These are phyloP conservation scores for Trypanosoma melophagium DNA, from an alignment of 208 protist species.

Conservation along the genomic window DNA sequence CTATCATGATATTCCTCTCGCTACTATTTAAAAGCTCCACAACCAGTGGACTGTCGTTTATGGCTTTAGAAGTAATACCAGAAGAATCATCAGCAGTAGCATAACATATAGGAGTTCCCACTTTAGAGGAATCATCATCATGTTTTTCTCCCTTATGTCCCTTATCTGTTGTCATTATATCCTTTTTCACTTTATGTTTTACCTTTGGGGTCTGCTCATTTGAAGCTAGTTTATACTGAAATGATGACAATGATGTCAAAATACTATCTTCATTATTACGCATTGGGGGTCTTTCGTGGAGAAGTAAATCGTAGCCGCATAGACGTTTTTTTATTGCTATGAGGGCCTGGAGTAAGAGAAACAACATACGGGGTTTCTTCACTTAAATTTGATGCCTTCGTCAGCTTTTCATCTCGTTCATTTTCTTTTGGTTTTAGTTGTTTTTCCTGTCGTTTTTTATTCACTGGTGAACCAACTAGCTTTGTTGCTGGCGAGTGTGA, in stretches of 20 bases:
- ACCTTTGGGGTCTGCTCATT: conserved; percentile 10
- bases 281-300: background rate
- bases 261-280: conserved; percentile 3
- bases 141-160: background rate
- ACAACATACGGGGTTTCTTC: background rate
- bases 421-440: background rate
- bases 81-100: too few species aligned
- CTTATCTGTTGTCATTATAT: background rate
- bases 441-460: too few species aligned
- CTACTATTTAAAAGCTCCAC: conserved; percentile 1
- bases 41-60: background rate
- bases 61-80: too few species aligned
- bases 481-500: background rate
- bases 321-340: background rate
- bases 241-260: conserved; percentile 13
- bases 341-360: conserved; percentile 2
- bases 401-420: background rate
- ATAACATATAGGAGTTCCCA: too few species aligned
- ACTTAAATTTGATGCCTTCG: background rate
- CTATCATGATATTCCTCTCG: background rate
- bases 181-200: conserved; percentile 3
- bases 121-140: background rate
- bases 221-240: conserved; percentile 11
- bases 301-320: conserved; percentile 2
- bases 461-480: background rate